Conservation (phyloP, 768 basidiomycete genomes). For the Leccinum barrowsii region DNA sequence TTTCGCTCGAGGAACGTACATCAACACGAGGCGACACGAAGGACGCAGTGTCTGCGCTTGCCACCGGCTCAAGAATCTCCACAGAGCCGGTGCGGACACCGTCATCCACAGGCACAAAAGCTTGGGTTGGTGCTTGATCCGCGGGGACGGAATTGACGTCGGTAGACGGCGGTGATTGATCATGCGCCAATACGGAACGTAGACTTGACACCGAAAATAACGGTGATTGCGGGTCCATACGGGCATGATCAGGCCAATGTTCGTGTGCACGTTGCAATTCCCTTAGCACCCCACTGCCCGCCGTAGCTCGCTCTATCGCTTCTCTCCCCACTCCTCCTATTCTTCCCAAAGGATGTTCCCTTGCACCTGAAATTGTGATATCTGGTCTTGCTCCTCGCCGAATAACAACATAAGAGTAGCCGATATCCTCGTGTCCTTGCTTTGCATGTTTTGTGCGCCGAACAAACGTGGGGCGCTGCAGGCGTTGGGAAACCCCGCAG, state of each 20-base stretch:
- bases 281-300: constrained; percentile 15
- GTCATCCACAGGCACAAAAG: constrained; percentile 18
- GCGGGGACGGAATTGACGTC: constrained; percentile 19
- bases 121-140: constrained; percentile 16
- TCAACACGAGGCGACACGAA: constrained; percentile 26
- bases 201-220: constrained; percentile 12
- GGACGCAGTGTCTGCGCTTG: constrained; percentile 14
- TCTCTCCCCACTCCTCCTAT: constrained; percentile 30
- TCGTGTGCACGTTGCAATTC: constrained; percentile 26
- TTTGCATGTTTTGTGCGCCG: constrained; percentile 85
- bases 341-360: constrained; percentile 22
- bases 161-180: constrained; percentile 14
- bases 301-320: constrained; percentile 25
- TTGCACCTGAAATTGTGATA: constrained; percentile 2
- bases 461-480: constrained; percentile 83
- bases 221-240: constrained; percentile 28
- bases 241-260: constrained; percentile 12
- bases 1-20: constrained; percentile 13
- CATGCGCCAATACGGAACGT: constrained; percentile 7
- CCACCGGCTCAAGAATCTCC: constrained; percentile 16
- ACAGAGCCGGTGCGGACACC: constrained; percentile 17
- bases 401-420: constrained; percentile 89
- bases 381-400: constrained; percentile 71
- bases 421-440: constrained; percentile 80
- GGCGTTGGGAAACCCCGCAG: constrained; percentile 85